Evolutionary conservation across 2,329 filamentous ascomycete genomes (phyloP), one percentile per base, ranked within the genome.

Genomic region (Atkinsonella texensis): DNA sequence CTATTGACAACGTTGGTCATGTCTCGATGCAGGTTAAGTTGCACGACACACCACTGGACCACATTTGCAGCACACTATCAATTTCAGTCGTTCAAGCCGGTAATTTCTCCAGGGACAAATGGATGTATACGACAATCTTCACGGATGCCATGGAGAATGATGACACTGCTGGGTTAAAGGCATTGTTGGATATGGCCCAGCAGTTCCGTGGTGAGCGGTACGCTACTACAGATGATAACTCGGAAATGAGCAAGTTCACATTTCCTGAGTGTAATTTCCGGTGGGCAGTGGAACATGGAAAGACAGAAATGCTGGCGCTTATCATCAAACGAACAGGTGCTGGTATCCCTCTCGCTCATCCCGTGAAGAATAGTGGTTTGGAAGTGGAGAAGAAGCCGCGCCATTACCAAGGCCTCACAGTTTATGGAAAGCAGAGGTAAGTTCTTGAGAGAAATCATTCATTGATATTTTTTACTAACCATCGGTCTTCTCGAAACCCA

Each of bases 351-450:
- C 68, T 90, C 0, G 77, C 85, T 46, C 70, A 79, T 17, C 67
- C 93, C 6, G 76, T 86, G 43, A 77, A 83, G 65, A 77, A 77
- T 52, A 83, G 75, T 52, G 85, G 85, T 2, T 66, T 84, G 1
- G 75, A 84, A 58, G 64, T 83, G 47, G 73, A 79, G 50, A 71
- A 79, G 56, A 86, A 84, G 63, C 80, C 86, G 1, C 76, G 76
- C 17, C 87, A 80, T 63, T 94, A 94, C 61, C 84, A 87, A 64
- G 88, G 88, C 0, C 66, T 91, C 32, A 83, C 80, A 1, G 83
- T 94, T 1, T 82, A 85, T 56, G 87, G 87, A 2, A 81, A 80
- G 64, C 90, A 90, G 61, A 69, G 70, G 71, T 72, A 63, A 32
- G 60, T 48, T 10, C n/a, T 41, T 10, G 7, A 6, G 2, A 18